Base-by-base conservation (phyloP, 2,329 filamentous ascomycete species). In the Cryoendolithus antarcticus region DNA sequence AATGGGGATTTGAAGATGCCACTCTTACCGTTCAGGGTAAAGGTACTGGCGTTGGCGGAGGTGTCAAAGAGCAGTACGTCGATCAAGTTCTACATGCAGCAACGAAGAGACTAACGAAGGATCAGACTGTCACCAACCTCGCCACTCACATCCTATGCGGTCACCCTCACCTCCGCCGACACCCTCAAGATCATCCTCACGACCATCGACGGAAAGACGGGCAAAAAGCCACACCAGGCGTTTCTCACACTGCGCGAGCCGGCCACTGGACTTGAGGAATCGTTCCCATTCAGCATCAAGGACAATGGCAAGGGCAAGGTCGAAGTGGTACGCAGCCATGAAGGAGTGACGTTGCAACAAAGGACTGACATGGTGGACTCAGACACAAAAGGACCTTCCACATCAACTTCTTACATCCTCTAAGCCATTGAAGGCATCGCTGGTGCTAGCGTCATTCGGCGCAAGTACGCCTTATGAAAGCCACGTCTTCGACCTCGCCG, bases 321-420 rank as follows among this genome's bases (percentile, higher is more conserved):
- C 27, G 82, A 93, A 51, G 67, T 98, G 62, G 88, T 96, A 74
- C 48, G 80, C 34, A 21, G 6, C 8, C 10, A 30, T 15, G 9
- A 24, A 34, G 35, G 35, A 21, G 12, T n/a, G 28, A 34, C 24
- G 4, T 29, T 21, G 24, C 48, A 43, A 42, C 45, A 39, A 36
- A 35, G 40, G 36, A 48, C 41, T 15, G 12, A n/a, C 9, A 37
- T 41, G 19, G 29, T 30, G n/a, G 31, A 13, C 37, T 39, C 59
- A 95, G 89, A 75, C 81, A 41, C 83, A 89, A 43, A 89, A 86
- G 66, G 88, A 96, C 54, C 75, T 98, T 44, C 89, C 91, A 13
- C 56, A 78, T 45, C 86, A 93, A 63, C 77, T 96, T 54, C 74
- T 93, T 47, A 67, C 71, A 32, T 71, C 80, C 24, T 60, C 71